Percentiles rank a stretch among this genome's conserved stretches.
phyloP scores from a whole-genome alignment of 257 asterid genomes.

The Solanum virginianum region DNA sequence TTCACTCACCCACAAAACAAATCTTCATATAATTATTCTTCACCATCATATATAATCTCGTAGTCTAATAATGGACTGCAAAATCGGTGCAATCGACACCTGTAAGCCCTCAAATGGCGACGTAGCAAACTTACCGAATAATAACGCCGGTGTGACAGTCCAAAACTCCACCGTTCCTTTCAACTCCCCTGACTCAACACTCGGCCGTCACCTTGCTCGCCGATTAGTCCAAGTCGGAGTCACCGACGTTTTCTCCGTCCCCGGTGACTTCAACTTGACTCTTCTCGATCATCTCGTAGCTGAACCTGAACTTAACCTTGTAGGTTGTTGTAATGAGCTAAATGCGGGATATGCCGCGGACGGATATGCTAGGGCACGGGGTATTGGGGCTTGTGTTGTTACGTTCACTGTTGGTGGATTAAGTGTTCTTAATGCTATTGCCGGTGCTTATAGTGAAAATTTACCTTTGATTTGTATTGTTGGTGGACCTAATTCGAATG shows the following conservation, averaged over 20 bases:
- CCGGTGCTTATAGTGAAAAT: constrained; percentile 88
- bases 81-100: constrained; percentile 31
- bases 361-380: constrained; percentile 79
- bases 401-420: constrained; percentile 82
- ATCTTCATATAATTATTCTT: neutral
- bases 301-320: constrained; percentile 64
- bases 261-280: constrained; percentile 70
- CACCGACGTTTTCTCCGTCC: constrained; percentile 58
- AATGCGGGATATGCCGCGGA: constrained; percentile 86
- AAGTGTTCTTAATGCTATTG: constrained; percentile 70
- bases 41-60: neutral
- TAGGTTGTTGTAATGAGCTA: constrained; percentile 88
- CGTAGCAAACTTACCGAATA: constrained; percentile 31
- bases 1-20: neutral
- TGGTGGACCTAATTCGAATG: constrained; percentile 75
- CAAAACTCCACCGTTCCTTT: constrained; percentile 19
- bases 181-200: constrained; percentile 45
- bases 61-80: too few species aligned
- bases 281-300: constrained; percentile 62
- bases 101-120: constrained; percentile 21
- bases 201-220: constrained; percentile 83
- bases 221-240: constrained; percentile 69
- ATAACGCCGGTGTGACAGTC: constrained; percentile 18
- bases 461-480: constrained; percentile 71
- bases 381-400: constrained; percentile 81